Base-by-base conservation (phyloP, 768 basidiomycete species). In the Boletus huronensis region DNA sequence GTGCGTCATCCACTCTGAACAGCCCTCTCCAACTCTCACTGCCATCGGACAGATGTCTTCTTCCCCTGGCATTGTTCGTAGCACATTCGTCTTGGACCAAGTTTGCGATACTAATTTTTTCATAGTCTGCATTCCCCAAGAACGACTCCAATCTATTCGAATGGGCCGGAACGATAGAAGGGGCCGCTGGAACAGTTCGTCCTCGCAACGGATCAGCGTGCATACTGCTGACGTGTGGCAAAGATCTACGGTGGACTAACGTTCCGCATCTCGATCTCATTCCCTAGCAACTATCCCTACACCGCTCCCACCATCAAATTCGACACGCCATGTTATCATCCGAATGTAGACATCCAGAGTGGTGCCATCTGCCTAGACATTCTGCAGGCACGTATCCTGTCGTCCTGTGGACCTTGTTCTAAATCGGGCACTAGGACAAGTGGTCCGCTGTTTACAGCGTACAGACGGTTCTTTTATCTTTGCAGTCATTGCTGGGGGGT, bases 391-490 rank as follows among this genome's bases (percentile, higher is more conserved):
- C 16, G 74, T 68, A 0, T 26, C n/a, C 1, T 28, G 8, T 19
- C 26, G 16, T 17, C 14, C 2, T 31, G 26, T 31, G n/a, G 23
- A 19, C 14, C 2, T 43, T 61, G 52, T 52, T 13, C 55, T 59
- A 19, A 60, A 58, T 10, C 41, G 14, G 48, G 36, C 23, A 35
- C 10, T 58, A 92, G 88, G 91, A 93, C 71, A 90, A 93, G 66
- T 95, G 93, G 93, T 91, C 90, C 3, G 92, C 93, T 7, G 88
- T 94, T 1, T 93, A 95, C 70, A 91, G 89, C 55, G 93, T 94
- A 34, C 90, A 93, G 60, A 93, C 91, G 0, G 88, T 96, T 39
- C 79, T 96, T 19, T 74, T 95, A 9, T 94, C 93, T 13, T 71
- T 96, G 52, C 93, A 96, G 66, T 91, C 88, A 10, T 74, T 96